Evolutionary conservation across 2,329 filamentous ascomycete genomes (phyloP), one percentile per base, ranked within the genome.

Genomic region (Penicillium vulpinum): DNA sequence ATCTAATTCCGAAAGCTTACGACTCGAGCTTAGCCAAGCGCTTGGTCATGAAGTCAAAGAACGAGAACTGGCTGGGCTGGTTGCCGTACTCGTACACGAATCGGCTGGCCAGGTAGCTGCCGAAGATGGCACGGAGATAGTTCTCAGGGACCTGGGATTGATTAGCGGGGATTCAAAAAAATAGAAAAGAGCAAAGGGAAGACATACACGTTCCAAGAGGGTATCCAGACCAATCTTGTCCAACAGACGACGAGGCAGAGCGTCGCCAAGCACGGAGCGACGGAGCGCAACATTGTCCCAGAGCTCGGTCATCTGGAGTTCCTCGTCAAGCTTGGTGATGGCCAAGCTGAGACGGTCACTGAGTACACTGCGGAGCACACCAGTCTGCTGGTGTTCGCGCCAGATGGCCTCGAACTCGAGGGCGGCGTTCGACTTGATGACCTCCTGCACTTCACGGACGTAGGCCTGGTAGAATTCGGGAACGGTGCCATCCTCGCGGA

Each of bases 371-470:
- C 92, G 86, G 22, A 91, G 79, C 53, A 87, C 81, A 51, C 91
- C 90, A 2, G 90, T 96, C 72, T 87, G 78, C 76, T 94, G 87
- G 71, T 96, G 86, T 77, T 99, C 94, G 63, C 91, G 87, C 94
- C 94, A 99, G 78, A 99, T 95, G 41, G 94, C 94, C 78, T 99
- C 94, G 66, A 99, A 99, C 76, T 99, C 94, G 35, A 99, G 86
- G 16, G 86, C 82, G 2, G 94, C 94, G 66, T 99, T 99, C 67
- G 92, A 87, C 75, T 90, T 86, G 73, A 99, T 97, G 70, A 88
- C 92, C 62, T 85, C 84, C 77, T 99, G 94, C 2, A 99, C 94
- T 70, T 92, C 85, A 73, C 89, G 89, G 67, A 99, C 94, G 69
- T 99, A 99, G 41, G 86, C 85, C 72, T 92, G 83, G 84, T 99